Percentiles rank a stretch among this genome's conserved stretches.
These are phyloP conservation scores for Elongisporangium senticosum DNA, from an alignment of 352 stramenopile species.

Conservation along the genomic window DNA sequence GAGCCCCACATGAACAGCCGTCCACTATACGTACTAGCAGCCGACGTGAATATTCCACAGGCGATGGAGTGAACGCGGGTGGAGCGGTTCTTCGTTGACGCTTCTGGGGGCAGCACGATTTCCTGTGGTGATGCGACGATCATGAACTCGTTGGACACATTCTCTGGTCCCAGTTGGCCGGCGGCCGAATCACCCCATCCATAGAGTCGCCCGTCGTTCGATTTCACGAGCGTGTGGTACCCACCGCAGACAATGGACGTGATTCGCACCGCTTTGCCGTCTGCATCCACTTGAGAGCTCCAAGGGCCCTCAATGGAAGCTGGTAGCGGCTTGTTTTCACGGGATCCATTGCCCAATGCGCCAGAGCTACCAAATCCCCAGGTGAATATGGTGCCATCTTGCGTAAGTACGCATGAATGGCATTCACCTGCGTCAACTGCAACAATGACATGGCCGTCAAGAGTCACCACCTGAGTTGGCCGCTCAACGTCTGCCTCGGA, in stretches of 20 bases:
- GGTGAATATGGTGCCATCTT: conserved; percentile 68
- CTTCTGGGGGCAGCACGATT: conserved; percentile 24
- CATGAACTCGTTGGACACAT: conserved; percentile 43
- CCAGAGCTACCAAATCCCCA: conserved; percentile 85
- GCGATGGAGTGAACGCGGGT: conserved; percentile 32
- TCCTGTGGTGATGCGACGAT: conserved; percentile 43
- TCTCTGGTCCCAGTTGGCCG: conserved; percentile 54
- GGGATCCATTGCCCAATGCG: conserved; percentile 55
- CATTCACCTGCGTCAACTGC: conserved; percentile 71
- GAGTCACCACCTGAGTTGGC: conserved; percentile 26
- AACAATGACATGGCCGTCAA: conserved; percentile 35
- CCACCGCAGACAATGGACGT: conserved; percentile 56
- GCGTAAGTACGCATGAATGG: conserved; percentile 65
- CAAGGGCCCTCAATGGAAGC: conserved; percentile 31
- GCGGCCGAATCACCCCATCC: conserved; percentile 76
- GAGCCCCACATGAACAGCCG: conserved; percentile 76
- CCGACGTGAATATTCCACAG: conserved; percentile 63
- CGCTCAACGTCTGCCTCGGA: conserved; percentile 55
- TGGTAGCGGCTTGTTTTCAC: conserved; percentile 53
- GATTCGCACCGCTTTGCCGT: conserved; percentile 10
- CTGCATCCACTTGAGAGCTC: conserved; percentile 6
- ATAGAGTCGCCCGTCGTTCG: conserved; percentile 45
- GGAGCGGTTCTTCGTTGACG: background rate
- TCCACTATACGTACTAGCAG: conserved; percentile 38
- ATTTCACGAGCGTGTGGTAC: conserved; percentile 68